Base-by-base conservation (phyloP, 2,329 filamentous ascomycete genomes). In the Podosphaera aphanis region DNA sequence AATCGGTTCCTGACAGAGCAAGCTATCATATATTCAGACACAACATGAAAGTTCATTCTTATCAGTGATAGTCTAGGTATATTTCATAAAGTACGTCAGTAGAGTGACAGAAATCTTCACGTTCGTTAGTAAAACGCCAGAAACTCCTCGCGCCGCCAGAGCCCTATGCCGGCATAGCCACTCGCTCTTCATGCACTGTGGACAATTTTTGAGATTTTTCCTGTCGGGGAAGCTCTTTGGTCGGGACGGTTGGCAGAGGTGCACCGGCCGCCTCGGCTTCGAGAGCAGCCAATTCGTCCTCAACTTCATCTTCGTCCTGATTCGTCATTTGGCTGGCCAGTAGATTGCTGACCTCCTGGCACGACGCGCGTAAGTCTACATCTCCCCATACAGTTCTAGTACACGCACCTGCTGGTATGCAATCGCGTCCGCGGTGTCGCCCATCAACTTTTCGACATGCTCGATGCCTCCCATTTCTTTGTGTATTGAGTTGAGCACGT, bases 291-390 rank as follows among this genome's bases (percentile, higher is more conserved):
- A 98, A 67, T 64, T 98, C 90, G 57, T 94, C 86, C 60, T 98
- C 90, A 29, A 98, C 90, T 57, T 94, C 90, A 58, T 95, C 88
- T 62, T 98, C 90, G 62, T 98, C 90, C 56, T 92, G 81, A 57
- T 85, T 90, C 13, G 85, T 83, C 66, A 98, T 86, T 55, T 79
- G 76, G 11, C 82, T 82, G 29, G 79, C 82, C 2, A 98, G 73
- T 72, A 94, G 82, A 43, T 93, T 83, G 63, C 79, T 90, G 55
- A 98, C 73, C 66, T 98, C 88, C 82, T 93, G 56, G 52, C 42
- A 13, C 47, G 18, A 2, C 29, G 46, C 50, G 33, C 53, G 48
- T 46, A 40, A 31, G 19, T 36, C 37, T n/a, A 8, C 13, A 15
- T 29, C 2, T 8, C 18, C 3, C 31, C 16, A 36, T 21, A 2